Conservation (phyloP, 2,329 filamentous ascomycete genomes). For the Ophiostoma australiae region DNA sequence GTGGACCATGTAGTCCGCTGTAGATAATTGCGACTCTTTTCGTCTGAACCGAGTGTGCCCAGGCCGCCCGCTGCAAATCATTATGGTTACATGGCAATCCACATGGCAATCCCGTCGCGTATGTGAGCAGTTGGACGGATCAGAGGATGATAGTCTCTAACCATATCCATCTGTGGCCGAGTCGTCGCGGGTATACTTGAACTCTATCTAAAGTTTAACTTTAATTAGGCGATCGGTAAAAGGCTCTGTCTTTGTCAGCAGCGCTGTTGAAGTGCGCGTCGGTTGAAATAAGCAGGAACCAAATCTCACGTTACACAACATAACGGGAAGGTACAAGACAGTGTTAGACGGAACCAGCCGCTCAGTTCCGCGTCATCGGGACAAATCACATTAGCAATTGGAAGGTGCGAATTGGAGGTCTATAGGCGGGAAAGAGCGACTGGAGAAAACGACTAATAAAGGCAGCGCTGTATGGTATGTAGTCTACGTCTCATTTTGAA, state of each 20-base stretch:
- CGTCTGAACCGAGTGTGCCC: neutral
- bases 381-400: neutral
- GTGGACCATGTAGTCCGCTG: neutral
- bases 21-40: neutral
- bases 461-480: neutral
- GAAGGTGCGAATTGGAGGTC: neutral
- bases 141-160: neutral
- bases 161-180: neutral
- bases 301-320: neutral
- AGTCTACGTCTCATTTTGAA: neutral
- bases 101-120: neutral
- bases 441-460: neutral
- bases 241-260: neutral
- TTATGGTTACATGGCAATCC: neutral
- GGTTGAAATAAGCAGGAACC: neutral
- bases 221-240: too few species aligned
- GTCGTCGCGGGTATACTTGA: neutral
- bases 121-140: neutral
- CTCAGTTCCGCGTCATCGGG: neutral
- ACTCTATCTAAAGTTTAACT: neutral
- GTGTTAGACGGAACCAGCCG: neutral
- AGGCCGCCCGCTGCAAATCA: neutral
- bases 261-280: neutral
- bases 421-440: neutral
- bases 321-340: neutral